Evolutionary conservation across 139 green algal genomes (phyloP), one percentile per base, ranked within the genome.

Genomic region (Prasinococcaceae sp.): DNA sequence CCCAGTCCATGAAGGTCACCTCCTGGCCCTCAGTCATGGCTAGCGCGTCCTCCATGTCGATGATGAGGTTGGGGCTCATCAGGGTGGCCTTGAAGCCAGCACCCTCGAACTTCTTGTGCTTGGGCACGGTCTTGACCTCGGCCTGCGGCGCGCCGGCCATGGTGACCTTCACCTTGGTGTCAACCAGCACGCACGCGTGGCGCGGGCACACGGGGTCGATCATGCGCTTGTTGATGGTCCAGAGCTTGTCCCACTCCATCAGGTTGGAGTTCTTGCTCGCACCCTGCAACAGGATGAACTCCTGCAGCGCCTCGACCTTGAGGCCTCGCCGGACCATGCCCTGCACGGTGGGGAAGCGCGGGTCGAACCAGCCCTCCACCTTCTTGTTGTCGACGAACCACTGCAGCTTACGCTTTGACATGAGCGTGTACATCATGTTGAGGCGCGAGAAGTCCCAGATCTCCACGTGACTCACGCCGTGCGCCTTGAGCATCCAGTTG

Each of bases 1-100:
- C 92, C 92, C 92, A 99, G 53, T 88, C 83, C 92, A 98, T 99
- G 20, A 99, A 76, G 28, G 92, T 99, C 28, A 96, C 76, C 63
- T 93, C 80, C 55, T 94, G 86, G 2, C 78, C 81, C 43, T 93
- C 79, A 2, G 38, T 53, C 0, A 98, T 6, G 22, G 66, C 55
- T 27, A 57, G 30, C 10, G 83, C 90, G 66, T 98, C 90, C 20
- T 57, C 81, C 58, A 85, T 61, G 50, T 99, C 92, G 2, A 49
- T 57, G 33, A 56, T 58, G 28, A 61, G 53, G 39, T 58, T 64
- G 35, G 14, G 10, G 14, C 14, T 19, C 14, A 41, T 25, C 9
- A 47, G 40, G 10, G 71, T 58, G 3, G 73, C 48, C 67, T 95
- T 95, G 24, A 65, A 80, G 63, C 85, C 85, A 8, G 75, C 78